Conservation (phyloP, 495 filamentous ascomycete genomes). For the Penicillium antarcticum region DNA sequence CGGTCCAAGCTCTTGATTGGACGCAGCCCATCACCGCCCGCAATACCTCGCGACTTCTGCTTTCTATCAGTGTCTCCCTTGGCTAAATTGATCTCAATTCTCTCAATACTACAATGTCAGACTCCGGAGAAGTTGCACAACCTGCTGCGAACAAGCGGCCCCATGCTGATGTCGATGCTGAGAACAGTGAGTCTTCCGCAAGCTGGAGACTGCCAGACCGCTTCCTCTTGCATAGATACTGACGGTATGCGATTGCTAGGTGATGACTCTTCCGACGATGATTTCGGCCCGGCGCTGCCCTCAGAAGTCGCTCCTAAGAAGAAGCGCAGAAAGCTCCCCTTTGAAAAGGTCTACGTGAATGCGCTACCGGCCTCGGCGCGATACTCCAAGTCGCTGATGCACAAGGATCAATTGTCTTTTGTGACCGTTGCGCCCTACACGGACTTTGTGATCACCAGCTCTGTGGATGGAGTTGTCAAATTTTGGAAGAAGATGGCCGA, state of each 20-base stretch:
- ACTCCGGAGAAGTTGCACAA: constrained; percentile 18
- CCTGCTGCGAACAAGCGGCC: constrained; percentile 29
- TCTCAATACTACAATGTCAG: constrained; percentile 25
- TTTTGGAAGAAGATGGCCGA: constrained; percentile 97
- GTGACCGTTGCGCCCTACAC: constrained; percentile 82
- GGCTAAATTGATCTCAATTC: neutral
- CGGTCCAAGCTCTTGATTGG: constrained; percentile 37
- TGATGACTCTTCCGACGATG: constrained; percentile 79
- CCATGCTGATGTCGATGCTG: constrained; percentile 36
- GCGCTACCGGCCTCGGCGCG: constrained; percentile 78
- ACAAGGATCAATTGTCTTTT: constrained; percentile 89
- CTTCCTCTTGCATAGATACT: constrained; percentile 2
- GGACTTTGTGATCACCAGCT: constrained; percentile 92
- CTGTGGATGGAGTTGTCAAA: constrained; percentile 89
- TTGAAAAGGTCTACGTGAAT: constrained; percentile 91
- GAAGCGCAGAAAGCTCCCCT: constrained; percentile 84
- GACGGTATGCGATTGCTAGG: constrained; percentile 22
- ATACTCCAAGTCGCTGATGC: constrained; percentile 98
- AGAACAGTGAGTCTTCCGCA: constrained; percentile 26
- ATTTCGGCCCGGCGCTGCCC: constrained; percentile 88
- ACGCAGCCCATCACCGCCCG: constrained; percentile 29
- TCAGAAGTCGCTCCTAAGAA: constrained; percentile 74
- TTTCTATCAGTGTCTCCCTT: constrained; percentile 1
- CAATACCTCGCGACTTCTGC: constrained; percentile 10
- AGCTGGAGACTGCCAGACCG: neutral